A percentile compares a stretch with the other conserved stretches of the same genome.
These are phyloP conservation scores for Paracoccidioides brasiliensis DNA, from an alignment of 2,329 filamentous ascomycete species.

Conservation along the genomic window DNA sequence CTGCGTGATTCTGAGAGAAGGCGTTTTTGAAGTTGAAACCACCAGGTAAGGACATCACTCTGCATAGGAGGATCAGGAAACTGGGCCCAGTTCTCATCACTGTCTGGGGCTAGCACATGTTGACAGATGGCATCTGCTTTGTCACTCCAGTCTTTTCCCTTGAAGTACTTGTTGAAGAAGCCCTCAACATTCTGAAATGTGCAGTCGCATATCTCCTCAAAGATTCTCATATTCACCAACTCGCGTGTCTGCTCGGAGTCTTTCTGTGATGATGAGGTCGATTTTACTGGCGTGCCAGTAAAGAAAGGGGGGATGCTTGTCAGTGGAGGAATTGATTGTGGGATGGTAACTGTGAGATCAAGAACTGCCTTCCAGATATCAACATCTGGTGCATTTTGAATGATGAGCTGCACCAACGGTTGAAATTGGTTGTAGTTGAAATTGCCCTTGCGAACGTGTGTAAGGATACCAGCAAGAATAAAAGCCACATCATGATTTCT, in stretches of 20 bases:
- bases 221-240: background rate
- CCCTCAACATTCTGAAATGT: conserved; percentile 1
- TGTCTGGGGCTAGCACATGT: too few species aligned
- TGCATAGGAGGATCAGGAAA: too few species aligned
- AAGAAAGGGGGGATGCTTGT: conserved; percentile 2
- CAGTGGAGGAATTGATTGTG: conserved; percentile 3
- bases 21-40: too few species aligned
- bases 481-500: background rate
- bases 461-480: background rate
- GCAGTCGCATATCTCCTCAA: conserved; percentile 2
- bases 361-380: conserved; percentile 7
- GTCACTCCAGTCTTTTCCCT: too few species aligned
- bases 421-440: conserved; percentile 1
- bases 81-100: too few species aligned
- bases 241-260: background rate
- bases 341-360: conserved; percentile 3
- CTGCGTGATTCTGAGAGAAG: too few species aligned
- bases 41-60: too few species aligned
- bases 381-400: conserved; percentile 5
- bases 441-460: background rate
- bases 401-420: background rate
- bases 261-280: background rate
- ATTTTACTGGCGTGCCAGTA: background rate
- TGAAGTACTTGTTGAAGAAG: too few species aligned
- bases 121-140: too few species aligned